Evolutionary conservation across 768 basidiomycete genomes (phyloP).

Genomic region (Naganishia onofrii): DNA sequence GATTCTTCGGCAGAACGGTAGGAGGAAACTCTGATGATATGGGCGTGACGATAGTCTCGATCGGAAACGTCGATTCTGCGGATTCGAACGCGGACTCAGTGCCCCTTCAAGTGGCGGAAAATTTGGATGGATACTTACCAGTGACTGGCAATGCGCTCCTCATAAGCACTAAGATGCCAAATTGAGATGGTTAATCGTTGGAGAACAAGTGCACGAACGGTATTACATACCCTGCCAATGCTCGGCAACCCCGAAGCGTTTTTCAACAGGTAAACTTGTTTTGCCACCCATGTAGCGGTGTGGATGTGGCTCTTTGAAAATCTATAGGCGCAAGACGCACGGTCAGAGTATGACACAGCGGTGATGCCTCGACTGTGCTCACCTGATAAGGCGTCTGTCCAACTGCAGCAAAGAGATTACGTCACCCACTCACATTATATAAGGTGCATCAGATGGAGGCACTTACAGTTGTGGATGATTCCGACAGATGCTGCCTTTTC

Average conservation of each 20-base stretch:
- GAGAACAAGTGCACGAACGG: not conserved
- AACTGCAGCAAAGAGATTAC: not conserved
- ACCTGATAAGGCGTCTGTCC: constrained; percentile 28
- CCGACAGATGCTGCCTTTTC: constrained; percentile 90
- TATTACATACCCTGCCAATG: constrained; percentile 61
- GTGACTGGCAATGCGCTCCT: constrained; percentile 44
- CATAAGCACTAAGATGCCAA: constrained; percentile 35
- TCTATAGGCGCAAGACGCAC: constrained; percentile 54
- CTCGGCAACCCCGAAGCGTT: constrained; percentile 75
- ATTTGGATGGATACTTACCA: constrained; percentile 3
- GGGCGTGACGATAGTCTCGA: constrained; percentile 32
- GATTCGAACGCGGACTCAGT: not conserved
- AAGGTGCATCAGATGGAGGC: no score
- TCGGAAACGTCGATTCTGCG: constrained; percentile 35
- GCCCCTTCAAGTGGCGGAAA: no score
- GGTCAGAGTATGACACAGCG: not conserved
- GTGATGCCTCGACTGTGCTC: not conserved
- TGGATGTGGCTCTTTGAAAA: constrained; percentile 76
- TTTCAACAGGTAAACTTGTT: constrained; percentile 69
- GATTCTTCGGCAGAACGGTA: constrained; percentile 26
- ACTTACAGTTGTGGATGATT: constrained; percentile 77
- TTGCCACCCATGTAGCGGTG: constrained; percentile 67
- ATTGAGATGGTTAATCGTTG: not conserved
- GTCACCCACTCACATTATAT: no score
- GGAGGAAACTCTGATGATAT: constrained; percentile 36